Base-by-base conservation (phyloP, 2,329 filamentous ascomycete genomes). In the Mycosphaerella sp. region DNA sequence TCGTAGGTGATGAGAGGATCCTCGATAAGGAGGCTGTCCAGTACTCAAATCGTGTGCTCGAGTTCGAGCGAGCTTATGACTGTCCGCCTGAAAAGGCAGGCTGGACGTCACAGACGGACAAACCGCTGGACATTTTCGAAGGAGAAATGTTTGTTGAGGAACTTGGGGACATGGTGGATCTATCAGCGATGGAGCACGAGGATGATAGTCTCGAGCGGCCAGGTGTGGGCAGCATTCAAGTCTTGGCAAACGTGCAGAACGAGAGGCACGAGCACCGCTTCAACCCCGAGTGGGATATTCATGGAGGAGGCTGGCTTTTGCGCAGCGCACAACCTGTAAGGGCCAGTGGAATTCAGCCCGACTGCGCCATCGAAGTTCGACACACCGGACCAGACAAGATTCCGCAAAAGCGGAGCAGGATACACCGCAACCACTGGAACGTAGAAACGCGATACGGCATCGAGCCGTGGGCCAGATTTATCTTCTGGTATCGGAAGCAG, bases 401-500 rank as follows among this genome's bases (percentile, higher is more conserved):
- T 10, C 46, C 36, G 9, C 28, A 41, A 28, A 56, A 57, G 44
- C 46, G 50, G 14, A 52, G 54, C 43, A 37, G 41, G 9, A 58
- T 55, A 30, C 57, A 60, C 46, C 41, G 49, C 13, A 50, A 53
- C 13, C 58, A 60, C 27, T 56, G 53, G 35, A 50, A 49, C 12
- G 43, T 53, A 9, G 30, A 45, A 12, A 55, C 53, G 30, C 64
- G 68, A 1, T 66, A 66, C 17, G 71, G 70, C 1, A 54, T 49
- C 13, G 58, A 64, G 41, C 64, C 70, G 5, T 72, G 70, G 69
- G 68, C 64, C 1, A 66, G 67, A 9, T 68, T 73, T 43, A 63
- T 69, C 14, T 73, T 73, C 54, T 68, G 71, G 56, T 73, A 73
- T 54, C 66, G 72, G 6, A 64, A 49, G 32, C 47, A 62, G 42